Percentiles rank a stretch among this genome's conserved stretches.
These are phyloP conservation scores for Hirsutella rhossiliensis DNA, from an alignment of 2,329 filamentous ascomycete genomes.

Conservation along the genomic window DNA sequence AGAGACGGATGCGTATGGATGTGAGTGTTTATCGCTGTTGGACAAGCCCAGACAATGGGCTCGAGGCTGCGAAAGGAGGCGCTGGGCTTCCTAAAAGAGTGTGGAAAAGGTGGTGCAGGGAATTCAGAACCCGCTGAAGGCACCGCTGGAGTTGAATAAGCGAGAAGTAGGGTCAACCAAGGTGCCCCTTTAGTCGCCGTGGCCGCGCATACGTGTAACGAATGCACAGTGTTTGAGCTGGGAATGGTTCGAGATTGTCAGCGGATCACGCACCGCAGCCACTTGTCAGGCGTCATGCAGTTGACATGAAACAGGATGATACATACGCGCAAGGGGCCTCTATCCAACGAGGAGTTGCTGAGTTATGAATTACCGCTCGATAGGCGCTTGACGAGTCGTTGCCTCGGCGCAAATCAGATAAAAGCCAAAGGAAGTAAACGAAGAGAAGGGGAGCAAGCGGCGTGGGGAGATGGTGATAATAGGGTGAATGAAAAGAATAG, in stretches of 20 bases:
- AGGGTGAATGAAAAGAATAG: background rate
- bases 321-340: background rate
- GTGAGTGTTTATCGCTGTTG: too few species aligned
- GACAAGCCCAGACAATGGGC: too few species aligned
- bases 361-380: background rate
- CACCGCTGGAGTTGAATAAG: background rate
- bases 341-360: background rate
- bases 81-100: background rate
- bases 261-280: background rate
- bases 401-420: background rate
- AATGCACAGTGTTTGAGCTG: background rate
- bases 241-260: background rate
- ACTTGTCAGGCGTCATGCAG: background rate
- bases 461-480: too few species aligned
- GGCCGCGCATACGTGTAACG: background rate
- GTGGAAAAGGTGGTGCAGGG: background rate
- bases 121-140: slow-evolving; percentile 46
- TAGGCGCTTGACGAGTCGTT: background rate
- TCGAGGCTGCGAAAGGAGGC: too few species aligned
- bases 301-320: background rate
- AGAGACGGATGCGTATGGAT: too few species aligned
- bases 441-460: background rate
- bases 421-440: background rate
- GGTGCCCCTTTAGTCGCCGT: background rate
- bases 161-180: background rate